These are phyloP conservation scores for Euclidium syriacum DNA, from an alignment of 345 rosid species.

Conservation along the genomic window DNA sequence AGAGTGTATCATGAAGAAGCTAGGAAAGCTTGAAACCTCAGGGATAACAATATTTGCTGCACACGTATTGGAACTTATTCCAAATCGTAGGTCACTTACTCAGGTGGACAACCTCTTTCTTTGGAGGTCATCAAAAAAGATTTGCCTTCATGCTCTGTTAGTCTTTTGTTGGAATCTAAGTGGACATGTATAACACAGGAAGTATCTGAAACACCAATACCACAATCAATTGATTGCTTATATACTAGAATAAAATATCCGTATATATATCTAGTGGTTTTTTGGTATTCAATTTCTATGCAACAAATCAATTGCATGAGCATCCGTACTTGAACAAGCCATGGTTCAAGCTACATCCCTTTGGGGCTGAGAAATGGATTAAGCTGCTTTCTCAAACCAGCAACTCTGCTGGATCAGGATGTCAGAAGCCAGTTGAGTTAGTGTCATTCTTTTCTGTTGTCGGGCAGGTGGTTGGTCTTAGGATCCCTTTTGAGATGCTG, in stretches of 20 bases:
- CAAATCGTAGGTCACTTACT: too few relatives aligned
- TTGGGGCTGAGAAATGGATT: conserved; percentile 84
- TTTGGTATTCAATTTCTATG: not conserved
- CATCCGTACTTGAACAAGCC: conserved; percentile 84
- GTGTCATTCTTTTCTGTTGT: conserved; percentile 86
- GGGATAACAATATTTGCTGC: conserved; percentile 2
- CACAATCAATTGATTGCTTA: too few relatives aligned
- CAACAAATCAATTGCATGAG: conserved; percentile 43
- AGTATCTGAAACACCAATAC: conserved; percentile 32
- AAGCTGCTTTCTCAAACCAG: conserved; percentile 56
- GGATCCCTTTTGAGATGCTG: conserved; percentile 43
- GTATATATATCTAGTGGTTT: not conserved
- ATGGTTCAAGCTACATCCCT: conserved; percentile 94
- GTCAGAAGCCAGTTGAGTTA: conserved; percentile 33
- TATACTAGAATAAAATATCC: too few relatives aligned
- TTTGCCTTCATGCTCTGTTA: conserved; percentile 60
- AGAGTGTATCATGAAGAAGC: conserved; percentile 17
- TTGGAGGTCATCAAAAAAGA: conserved; percentile 63
- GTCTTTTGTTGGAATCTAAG: conserved; percentile 52
- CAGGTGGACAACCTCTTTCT: conserved; percentile 61
- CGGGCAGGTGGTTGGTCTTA: conserved; percentile 74
- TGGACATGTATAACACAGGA: conserved; percentile 91
- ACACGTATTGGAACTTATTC: conserved; percentile 16
- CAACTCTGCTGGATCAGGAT: conserved; percentile 8
- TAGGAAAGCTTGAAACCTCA: not conserved